These are phyloP conservation scores for Actinomortierella wolfii DNA, from an alignment of 371 early-diverging fungal genomes.

Conservation along the genomic window DNA sequence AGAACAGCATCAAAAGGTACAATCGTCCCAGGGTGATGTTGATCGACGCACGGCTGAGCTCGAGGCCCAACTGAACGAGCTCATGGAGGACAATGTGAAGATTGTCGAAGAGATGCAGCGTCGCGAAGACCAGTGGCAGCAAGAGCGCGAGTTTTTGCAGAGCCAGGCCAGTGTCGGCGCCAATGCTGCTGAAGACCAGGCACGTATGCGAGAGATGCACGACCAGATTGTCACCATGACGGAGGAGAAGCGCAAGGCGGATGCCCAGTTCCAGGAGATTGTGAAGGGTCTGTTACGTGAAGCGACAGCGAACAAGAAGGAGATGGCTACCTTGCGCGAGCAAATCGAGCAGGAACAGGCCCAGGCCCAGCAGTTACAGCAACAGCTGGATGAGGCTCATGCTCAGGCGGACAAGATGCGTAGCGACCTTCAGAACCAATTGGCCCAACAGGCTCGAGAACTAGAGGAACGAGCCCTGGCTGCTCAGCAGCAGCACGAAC, in stretches of 20 bases:
- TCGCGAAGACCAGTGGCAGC: slow-evolving; percentile 35
- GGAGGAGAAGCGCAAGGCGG: slow-evolving; percentile 43
- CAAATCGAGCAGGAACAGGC: slow-evolving; percentile 17
- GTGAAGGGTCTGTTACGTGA: slow-evolving; percentile 41
- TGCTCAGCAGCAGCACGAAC: too few relatives aligned
- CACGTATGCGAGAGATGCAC: slow-evolving; percentile 31
- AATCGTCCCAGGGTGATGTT: neutral
- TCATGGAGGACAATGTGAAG: slow-evolving; percentile 40
- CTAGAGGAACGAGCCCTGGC: too few relatives aligned
- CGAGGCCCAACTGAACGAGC: slow-evolving; percentile 20
- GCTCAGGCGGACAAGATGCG: slow-evolving; percentile 16
- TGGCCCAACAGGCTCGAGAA: too few relatives aligned
- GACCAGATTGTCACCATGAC: slow-evolving; percentile 28
- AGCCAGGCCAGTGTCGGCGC: neutral
- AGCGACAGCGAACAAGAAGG: slow-evolving; percentile 36
- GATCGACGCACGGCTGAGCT: slow-evolving; percentile 15
- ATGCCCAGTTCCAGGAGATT: slow-evolving; percentile 44
- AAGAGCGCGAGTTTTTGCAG: slow-evolving; percentile 23
- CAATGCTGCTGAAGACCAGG: slow-evolving; percentile 6
- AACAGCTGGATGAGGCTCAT: slow-evolving; percentile 12
- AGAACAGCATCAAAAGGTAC: too few relatives aligned
- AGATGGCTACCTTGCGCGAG: slow-evolving; percentile 9
- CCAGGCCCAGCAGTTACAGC: slow-evolving; percentile 16
- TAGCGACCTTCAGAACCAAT: too few relatives aligned
- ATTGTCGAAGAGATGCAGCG: slow-evolving; percentile 45